These are phyloP conservation scores for Vaccinium macrocarpon DNA, from an alignment of 148 eudicot genomes.

Conservation along the genomic window DNA sequence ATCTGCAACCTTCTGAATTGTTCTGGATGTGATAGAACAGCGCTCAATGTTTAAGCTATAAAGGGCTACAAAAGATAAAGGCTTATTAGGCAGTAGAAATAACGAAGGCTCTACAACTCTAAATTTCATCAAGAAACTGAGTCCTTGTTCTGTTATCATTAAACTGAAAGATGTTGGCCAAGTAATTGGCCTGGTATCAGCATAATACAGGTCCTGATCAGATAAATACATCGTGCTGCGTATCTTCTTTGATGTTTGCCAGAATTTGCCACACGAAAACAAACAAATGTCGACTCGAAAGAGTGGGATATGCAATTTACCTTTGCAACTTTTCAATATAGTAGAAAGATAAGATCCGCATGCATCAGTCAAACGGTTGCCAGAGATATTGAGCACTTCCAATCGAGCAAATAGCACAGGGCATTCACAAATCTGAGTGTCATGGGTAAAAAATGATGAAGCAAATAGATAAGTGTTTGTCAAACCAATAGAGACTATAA, in stretches of 20 bases:
- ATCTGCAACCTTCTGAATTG: constrained; percentile 77
- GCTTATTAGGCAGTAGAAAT: background rate
- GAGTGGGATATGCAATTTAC: constrained; percentile 25
- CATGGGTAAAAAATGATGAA: background rate
- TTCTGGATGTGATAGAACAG: constrained; percentile 84
- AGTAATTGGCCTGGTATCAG: background rate
- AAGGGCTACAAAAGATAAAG: constrained; percentile 54
- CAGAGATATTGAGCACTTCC: constrained; percentile 91
- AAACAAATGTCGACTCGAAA: background rate
- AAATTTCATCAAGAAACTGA: background rate
- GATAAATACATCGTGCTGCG: background rate
- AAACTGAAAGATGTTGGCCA: background rate
- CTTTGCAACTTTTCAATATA: constrained; percentile 75
- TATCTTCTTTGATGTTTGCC: background rate
- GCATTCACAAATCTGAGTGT: constrained; percentile 83
- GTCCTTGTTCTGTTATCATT: background rate
- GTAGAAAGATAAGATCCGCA: constrained; percentile 76
- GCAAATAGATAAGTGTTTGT: background rate
- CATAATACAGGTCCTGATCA: background rate
- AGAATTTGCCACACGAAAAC: background rate
- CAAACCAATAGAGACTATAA: background rate
- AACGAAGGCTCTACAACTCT: background rate
- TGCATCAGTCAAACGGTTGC: constrained; percentile 86
- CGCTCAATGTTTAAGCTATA: constrained; percentile 79
- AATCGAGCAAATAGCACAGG: constrained; percentile 72